phyloP scores from a whole-genome alignment of 177 flowering plant genomes.

The Vitis hybrid region DNA sequence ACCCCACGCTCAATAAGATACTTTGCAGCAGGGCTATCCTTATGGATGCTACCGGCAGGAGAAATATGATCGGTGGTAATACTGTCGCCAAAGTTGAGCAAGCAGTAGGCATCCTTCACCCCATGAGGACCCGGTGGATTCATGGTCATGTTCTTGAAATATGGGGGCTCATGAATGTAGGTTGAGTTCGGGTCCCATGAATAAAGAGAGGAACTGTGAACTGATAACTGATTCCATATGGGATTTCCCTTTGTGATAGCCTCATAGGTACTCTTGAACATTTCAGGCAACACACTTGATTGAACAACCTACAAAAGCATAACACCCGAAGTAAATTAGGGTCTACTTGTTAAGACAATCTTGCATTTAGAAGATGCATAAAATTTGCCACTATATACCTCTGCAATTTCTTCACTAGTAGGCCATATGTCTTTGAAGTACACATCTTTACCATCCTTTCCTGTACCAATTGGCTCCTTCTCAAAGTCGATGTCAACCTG shows the following conservation, averaged over 20 bases:
- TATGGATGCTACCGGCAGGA: conserved; percentile 94
- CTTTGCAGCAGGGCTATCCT: conserved; percentile 93
- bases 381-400: conserved; percentile 34
- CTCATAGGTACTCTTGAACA: conserved; percentile 86
- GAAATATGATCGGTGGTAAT: conserved; percentile 97
- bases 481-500: conserved; percentile 96
- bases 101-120: conserved; percentile 88
- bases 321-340: conserved; percentile 6
- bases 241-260: conserved; percentile 90
- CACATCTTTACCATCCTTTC: conserved; percentile 83
- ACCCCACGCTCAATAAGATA: conserved; percentile 87
- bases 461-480: conserved; percentile 83
- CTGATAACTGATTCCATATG: conserved; percentile 85
- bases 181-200: conserved; percentile 93
- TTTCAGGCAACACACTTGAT: conserved; percentile 85
- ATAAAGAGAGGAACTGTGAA: conserved; percentile 59
- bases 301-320: conserved; percentile 63
- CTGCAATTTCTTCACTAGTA: conserved; percentile 76
- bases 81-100: conserved; percentile 93
- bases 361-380: conserved; percentile 22
- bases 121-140: conserved; percentile 88
- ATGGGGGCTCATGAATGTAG: conserved; percentile 94
- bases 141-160: conserved; percentile 89
- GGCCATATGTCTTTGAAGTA: conserved; percentile 96
- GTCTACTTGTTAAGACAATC: not conserved